phyloP scores from a whole-genome alignment of 208 protist genomes.

The Trypanosoma avium region DNA sequence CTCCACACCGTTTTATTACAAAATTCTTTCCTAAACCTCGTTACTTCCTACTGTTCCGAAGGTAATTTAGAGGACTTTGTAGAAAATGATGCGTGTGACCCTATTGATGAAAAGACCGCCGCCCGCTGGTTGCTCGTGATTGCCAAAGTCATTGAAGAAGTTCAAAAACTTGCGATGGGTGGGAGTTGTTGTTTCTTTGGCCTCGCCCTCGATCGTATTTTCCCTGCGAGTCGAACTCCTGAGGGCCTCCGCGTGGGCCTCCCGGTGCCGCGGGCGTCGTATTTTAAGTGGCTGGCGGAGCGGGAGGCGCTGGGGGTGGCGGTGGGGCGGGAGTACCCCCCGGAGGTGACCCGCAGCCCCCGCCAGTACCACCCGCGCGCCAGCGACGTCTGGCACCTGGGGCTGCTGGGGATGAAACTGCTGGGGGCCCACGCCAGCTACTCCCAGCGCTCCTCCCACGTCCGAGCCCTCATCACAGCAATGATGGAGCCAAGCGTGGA shows the following conservation, averaged over 20 bases:
- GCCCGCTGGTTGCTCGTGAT: constrained; percentile 58
- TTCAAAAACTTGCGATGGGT: constrained; percentile 41
- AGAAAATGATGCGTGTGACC: constrained; percentile 42
- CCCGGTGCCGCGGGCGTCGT: constrained; percentile 56
- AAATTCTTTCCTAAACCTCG: constrained; percentile 65
- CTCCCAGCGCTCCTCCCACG: constrained; percentile 32
- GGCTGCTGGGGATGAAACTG: constrained; percentile 45
- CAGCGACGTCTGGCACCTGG: constrained; percentile 82
- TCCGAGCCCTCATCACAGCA: constrained; percentile 38
- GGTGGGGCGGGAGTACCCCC: constrained; percentile 71
- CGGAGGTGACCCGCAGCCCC: constrained; percentile 51
- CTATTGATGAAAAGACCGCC: constrained; percentile 41
- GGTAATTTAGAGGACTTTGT: constrained; percentile 59
- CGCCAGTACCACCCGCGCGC: constrained; percentile 42
- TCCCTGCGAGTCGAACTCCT: constrained; percentile 20
- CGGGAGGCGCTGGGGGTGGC: constrained; percentile 41
- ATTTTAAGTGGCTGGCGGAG: constrained; percentile 50
- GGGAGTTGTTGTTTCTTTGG: constrained; percentile 53
- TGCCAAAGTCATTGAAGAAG: constrained; percentile 36
- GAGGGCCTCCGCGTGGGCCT: constrained; percentile 54
- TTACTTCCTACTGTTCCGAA: constrained; percentile 52
- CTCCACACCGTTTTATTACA: constrained; percentile 61
- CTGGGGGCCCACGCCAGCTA: constrained; percentile 43
- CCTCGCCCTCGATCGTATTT: constrained; percentile 55
- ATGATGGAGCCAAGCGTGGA: constrained; percentile 51